Conservation (phyloP, 305 asterid species). For the Solanum chacoense region DNA sequence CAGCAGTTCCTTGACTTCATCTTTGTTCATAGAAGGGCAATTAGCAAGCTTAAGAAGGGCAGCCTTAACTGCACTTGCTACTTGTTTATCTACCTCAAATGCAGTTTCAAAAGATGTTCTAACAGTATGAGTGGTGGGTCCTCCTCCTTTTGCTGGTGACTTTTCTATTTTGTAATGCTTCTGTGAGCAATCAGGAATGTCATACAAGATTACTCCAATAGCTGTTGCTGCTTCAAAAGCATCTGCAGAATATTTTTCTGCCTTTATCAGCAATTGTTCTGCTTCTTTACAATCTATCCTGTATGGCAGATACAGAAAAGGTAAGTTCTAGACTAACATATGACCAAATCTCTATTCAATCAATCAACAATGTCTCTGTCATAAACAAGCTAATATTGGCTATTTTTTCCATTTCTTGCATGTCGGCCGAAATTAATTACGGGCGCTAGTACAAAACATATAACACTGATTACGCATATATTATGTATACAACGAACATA, state of each 20-base stretch:
- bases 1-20: constrained; percentile 62
- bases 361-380: not conserved
- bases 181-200: constrained; percentile 32
- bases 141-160: constrained; percentile 31
- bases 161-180: constrained; percentile 47
- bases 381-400: not conserved
- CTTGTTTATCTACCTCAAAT: constrained; percentile 91
- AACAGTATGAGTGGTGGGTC: constrained; percentile 42
- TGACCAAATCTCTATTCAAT: not conserved
- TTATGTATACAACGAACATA: not conserved
- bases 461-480: not conserved
- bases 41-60: constrained; percentile 70
- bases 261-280: constrained; percentile 45
- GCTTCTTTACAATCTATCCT: constrained; percentile 81
- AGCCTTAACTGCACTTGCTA: constrained; percentile 70
- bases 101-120: constrained; percentile 79
- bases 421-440: not conserved
- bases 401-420: not conserved
- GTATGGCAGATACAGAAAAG: constrained; percentile 2
- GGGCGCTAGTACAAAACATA: not conserved
- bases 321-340: not conserved
- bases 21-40: constrained; percentile 56
- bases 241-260: constrained; percentile 54
- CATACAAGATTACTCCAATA: constrained; percentile 74
- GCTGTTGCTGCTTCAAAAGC: constrained; percentile 72